Conservation (phyloP, 1,284 basidiomycete genomes). For the Trametes versicolor region DNA sequence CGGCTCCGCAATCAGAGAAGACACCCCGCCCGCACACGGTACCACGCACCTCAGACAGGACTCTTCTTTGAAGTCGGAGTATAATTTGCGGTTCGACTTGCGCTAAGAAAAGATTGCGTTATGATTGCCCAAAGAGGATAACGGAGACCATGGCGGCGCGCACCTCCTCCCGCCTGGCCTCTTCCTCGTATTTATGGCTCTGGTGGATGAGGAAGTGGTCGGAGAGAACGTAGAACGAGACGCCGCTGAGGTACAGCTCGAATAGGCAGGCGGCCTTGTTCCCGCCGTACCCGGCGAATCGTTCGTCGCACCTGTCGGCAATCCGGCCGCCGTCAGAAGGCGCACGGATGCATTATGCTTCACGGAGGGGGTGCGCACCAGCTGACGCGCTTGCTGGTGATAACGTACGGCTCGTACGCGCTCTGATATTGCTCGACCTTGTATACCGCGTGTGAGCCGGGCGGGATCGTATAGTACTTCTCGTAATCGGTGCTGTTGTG, state of each 20-base stretch:
- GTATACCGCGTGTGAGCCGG: conserved; percentile 72
- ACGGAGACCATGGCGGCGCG: conserved; percentile 6
- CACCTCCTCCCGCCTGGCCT: conserved; percentile 73
- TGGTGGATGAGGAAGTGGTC: conserved; percentile 91
- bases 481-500: conserved; percentile 84
- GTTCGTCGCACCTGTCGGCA: conserved; percentile 78
- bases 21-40: not conserved
- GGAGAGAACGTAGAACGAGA: conserved; percentile 82
- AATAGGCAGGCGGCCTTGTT: conserved; percentile 76
- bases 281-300: conserved; percentile 88
- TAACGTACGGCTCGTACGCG: conserved; percentile 86
- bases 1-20: not conserved
- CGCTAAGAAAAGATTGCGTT: conserved; percentile 54
- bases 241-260: conserved; percentile 71
- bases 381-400: conserved; percentile 79
- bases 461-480: conserved; percentile 65
- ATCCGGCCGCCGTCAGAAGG: conserved; percentile 18
- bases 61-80: conserved; percentile 81
- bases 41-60: conserved; percentile 65
- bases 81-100: conserved; percentile 80
- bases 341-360: not conserved
- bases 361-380: conserved; percentile 55
- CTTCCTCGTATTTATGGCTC: conserved; percentile 83
- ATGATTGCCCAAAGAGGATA: not conserved
- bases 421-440: conserved; percentile 78